Base-by-base conservation (phyloP, 176 grass and related monocot species). In the Puya raimondii region DNA sequence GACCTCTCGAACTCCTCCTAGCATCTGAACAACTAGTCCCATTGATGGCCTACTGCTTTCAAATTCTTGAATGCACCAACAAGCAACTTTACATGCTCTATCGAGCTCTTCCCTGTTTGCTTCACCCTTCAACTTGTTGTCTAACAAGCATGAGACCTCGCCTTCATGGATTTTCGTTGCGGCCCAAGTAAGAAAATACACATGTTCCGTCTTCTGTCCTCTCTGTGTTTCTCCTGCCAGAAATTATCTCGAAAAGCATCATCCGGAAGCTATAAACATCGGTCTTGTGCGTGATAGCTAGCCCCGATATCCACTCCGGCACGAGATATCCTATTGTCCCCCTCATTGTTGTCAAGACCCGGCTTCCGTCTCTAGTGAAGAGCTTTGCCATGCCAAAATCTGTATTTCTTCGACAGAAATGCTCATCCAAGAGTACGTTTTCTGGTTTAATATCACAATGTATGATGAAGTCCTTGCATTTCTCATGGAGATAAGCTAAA, bases 341-440 rank as follows among this genome's bases (percentile, higher is more conserved):
- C 23, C 80, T 72, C 49, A 69, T 47, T 3, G 80, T 83, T 50
- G 85, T 83, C 29, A 88, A 49, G 3, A 67, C 85, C 14, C 33
- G 49, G 68, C 80, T 83, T 51, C 76, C 83, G 22, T 87, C 49
- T 13, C 68, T 10, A 6, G 73, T 72, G 3, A 83, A 68, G 49
- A 83, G 80, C 69, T 87, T 87, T 1, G 68, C 80, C 68, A 83
- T 70, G 16, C 85, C 76, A 1, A 87, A 87, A n/a, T 87, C 76
- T 65, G 85, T 48, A 1, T 80, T 13, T 63, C 80, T 77, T 18
- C 72, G 47, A 42, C 13, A 50, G 13, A 79, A 76, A 10, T 69
- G 15, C 4, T 0, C 49, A 27, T 80, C 72, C 10, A 83, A 12
- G n/a, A n/a, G n/a, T n/a, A n/a, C n/a, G n/a, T n/a, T n/a, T n/a